These are phyloP conservation scores for Termitomyces sp. DNA, from an alignment of 768 basidiomycete genomes.

Conservation along the genomic window DNA sequence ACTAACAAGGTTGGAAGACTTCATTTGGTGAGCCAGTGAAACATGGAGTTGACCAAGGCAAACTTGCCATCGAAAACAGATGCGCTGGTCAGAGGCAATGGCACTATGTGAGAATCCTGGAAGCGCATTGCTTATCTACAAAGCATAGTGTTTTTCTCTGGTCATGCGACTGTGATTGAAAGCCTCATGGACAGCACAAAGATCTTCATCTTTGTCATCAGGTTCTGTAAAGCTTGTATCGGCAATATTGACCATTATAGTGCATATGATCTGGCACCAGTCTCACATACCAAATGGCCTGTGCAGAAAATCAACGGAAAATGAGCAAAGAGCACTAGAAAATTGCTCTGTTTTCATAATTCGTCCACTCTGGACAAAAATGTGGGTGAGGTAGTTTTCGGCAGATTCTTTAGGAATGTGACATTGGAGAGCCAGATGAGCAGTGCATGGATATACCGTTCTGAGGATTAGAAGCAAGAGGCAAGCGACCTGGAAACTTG, in stretches of 20 bases:
- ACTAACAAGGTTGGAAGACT: neutral
- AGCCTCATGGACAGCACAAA: neutral
- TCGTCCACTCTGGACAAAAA: neutral
- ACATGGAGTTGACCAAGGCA: neutral
- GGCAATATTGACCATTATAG: neutral
- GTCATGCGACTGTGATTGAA: neutral
- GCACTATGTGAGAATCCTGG: neutral
- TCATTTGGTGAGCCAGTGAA: neutral
- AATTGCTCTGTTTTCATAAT: neutral
- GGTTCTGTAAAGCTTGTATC: neutral
- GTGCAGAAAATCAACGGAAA: neutral
- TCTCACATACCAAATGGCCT: neutral
- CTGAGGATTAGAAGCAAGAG: neutral
- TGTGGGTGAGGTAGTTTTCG: neutral
- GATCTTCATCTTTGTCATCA: neutral
- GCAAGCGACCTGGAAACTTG: neutral
- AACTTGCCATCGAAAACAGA: neutral
- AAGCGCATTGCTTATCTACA: neutral
- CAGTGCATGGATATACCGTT: neutral
- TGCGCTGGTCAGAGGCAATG: neutral
- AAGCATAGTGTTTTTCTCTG: neutral
- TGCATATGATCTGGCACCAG: neutral
- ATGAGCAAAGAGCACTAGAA: neutral
- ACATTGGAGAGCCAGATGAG: neutral
- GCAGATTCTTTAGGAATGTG: neutral